Base-by-base conservation (phyloP, 176 grass and related monocot species). In the Poa annua region DNA sequence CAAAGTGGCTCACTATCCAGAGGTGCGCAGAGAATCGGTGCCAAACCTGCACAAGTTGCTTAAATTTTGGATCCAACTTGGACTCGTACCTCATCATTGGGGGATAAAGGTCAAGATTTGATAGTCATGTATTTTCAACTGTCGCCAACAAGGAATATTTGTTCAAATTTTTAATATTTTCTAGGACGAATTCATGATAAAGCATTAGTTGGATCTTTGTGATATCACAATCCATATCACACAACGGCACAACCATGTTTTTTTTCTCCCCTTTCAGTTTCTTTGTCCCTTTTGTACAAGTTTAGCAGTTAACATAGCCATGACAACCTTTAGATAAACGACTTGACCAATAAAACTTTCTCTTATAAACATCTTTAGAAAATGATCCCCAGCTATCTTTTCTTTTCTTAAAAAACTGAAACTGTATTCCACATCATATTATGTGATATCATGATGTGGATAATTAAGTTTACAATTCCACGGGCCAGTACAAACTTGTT, bases 51-150 rank as follows among this genome's bases (percentile, higher is more conserved):
- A 69, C 38, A 77, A 77, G 11, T 76, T 87, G 59, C 51, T 32
- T 8, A 68, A 48, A 81, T 68, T 81, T 75, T 68, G 32, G 12
- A 49, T 49, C 9, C 78, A 67, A 48, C 71, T 59, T 59, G 49
- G 20, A 35, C 11, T 75, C 22, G 33, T 81, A 57, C 21, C 29
- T 81, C 24, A 86, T 50, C 48, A 56, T 57, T 39, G 35, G 20
- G 35, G 64, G 74, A 81, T 77, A 52, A 62, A 52, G 21, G 21
- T 38, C 24, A 24, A 47, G 44, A 34, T 75, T 61, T 63, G 22
- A n/a, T 44, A 32, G 71, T 32, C 52, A 74, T 0, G 1, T 50
- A 25, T 74, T 74, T 22, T 51, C 25, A 32, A 34, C 45, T 74
- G 26, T 52, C 47, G 0, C 26, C 71, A 33, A 52, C 26, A 52